Evolutionary conservation across 108 stramenopile genomes (phyloP).

Genomic region (Nannochloropsis gaditana): DNA sequence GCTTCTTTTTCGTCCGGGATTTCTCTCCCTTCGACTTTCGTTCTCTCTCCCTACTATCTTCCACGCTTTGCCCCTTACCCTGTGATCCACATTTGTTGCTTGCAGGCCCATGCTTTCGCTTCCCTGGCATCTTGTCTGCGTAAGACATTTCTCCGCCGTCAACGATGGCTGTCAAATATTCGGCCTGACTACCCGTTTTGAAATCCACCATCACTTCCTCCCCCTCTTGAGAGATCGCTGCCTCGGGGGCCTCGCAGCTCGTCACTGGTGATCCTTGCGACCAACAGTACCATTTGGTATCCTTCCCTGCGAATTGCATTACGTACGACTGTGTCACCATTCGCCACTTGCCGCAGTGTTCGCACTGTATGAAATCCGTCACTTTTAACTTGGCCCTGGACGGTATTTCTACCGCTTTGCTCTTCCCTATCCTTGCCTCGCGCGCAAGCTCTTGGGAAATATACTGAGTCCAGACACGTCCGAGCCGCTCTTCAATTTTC

Average conservation of each 20-base stretch:
- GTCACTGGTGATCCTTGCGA: constrained; percentile 10
- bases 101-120: background rate
- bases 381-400: background rate
- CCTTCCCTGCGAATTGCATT: background rate
- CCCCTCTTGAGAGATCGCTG: background rate
- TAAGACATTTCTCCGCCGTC: background rate
- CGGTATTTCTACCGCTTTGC: background rate
- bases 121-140: background rate
- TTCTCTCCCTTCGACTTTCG: background rate
- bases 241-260: background rate
- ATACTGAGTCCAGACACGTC: background rate
- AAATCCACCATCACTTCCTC: background rate
- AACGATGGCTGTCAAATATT: background rate
- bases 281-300: constrained; percentile 18
- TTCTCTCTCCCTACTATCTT: background rate
- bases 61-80: background rate
- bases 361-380: background rate
- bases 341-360: constrained; percentile 1
- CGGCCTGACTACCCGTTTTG: background rate
- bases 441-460: background rate
- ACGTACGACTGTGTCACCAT: background rate
- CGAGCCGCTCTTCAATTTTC: constrained; percentile 11
- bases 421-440: background rate
- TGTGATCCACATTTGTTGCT: background rate
- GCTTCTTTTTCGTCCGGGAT: background rate